Base-by-base conservation (phyloP, 2,329 filamentous ascomycete genomes). In the Chrysosporium queenslandicum region DNA sequence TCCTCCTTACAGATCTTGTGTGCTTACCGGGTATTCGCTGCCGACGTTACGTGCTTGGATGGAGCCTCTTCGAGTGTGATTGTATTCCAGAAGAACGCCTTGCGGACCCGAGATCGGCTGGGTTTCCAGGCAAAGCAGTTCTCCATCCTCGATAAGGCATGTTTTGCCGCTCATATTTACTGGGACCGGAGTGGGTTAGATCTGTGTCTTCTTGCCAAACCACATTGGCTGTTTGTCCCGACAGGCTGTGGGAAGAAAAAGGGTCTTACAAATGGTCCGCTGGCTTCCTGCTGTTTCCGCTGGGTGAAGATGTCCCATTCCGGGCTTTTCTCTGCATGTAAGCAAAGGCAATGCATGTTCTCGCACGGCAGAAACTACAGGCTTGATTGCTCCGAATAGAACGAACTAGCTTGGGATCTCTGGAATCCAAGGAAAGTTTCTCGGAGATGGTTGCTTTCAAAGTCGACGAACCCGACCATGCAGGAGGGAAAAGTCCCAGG, bases 11-110 rank as follows among this genome's bases (percentile, higher is more conserved):
- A 16, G 42, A 20, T n/a, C n/a, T n/a, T n/a, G n/a, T n/a, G n/a
- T n/a, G n/a, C n/a, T n/a, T n/a, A n/a, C 42, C 42, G 42, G 42
- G 25, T 46, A 46, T 46, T 7, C 12, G 27, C 42, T 46, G 42
- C 42, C 42, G 42, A 46, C 7, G 21, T 30, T 11, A 12, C 25
- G 37, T 23, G 8, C 23, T 11, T 39, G 16, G 36, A n/a, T n/a
- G n/a, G 36, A 39, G 20, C 6, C 16, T 39, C n/a, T 4, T 18
- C 20, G 2, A 6, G 16, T 18, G 14, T 39, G 36, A 23, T 6
- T 41, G 12, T 41, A 12, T 3, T 41, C 14, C 4, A 32, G 32
- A 32, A 46, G 8, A 32, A 32, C 27, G 25, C 27, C 25, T 32
- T 46, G 25, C 16, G 25, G 29, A 46, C 42, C 42, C 42, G n/a